These are phyloP conservation scores for Rubus parviflorus DNA, from an alignment of 306 rosid genomes.

Conservation along the genomic window DNA sequence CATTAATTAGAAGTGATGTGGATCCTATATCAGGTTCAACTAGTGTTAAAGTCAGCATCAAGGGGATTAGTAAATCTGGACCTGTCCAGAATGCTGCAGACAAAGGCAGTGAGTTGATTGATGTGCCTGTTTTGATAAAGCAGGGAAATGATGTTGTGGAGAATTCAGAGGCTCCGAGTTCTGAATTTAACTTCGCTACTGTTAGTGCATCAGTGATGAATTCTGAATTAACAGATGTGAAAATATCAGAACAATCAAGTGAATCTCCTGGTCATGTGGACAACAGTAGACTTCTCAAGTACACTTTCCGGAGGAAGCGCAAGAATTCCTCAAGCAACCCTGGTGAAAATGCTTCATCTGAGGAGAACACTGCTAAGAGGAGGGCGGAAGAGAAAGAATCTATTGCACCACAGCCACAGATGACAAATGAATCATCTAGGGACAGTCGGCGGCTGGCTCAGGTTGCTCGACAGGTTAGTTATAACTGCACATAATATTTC, in stretches of 20 bases:
- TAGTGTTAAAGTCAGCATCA: slow-evolving; percentile 31
- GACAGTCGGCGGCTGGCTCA: slow-evolving; percentile 49
- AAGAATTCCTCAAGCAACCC: slow-evolving; percentile 42
- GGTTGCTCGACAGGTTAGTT: slow-evolving; percentile 66
- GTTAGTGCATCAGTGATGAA: slow-evolving; percentile 26
- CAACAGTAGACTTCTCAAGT: slow-evolving; percentile 43
- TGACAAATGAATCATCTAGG: slow-evolving; percentile 36
- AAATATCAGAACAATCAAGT: slow-evolving; percentile 34
- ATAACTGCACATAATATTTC: background rate
- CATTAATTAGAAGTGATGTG: slow-evolving; percentile 29
- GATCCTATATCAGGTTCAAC: slow-evolving; percentile 36
- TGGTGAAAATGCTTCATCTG: slow-evolving; percentile 38
- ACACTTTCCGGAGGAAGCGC: slow-evolving; percentile 71
- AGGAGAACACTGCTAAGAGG: slow-evolving; percentile 38
- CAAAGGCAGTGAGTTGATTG: slow-evolving; percentile 29
- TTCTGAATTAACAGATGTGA: slow-evolving; percentile 29
- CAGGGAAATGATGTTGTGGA: slow-evolving; percentile 26
- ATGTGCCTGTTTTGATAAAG: slow-evolving; percentile 18
- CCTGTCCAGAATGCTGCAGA: slow-evolving; percentile 27
- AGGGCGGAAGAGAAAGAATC: slow-evolving; percentile 37
- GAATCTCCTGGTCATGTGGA: slow-evolving; percentile 37
- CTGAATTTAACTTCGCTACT: slow-evolving; percentile 28
- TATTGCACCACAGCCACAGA: slow-evolving; percentile 30
- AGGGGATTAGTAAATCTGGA: slow-evolving; percentile 28
- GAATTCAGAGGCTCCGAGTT: slow-evolving; percentile 25